Conservation (phyloP, 495 filamentous ascomycete species). For the Podospora didyma region DNA sequence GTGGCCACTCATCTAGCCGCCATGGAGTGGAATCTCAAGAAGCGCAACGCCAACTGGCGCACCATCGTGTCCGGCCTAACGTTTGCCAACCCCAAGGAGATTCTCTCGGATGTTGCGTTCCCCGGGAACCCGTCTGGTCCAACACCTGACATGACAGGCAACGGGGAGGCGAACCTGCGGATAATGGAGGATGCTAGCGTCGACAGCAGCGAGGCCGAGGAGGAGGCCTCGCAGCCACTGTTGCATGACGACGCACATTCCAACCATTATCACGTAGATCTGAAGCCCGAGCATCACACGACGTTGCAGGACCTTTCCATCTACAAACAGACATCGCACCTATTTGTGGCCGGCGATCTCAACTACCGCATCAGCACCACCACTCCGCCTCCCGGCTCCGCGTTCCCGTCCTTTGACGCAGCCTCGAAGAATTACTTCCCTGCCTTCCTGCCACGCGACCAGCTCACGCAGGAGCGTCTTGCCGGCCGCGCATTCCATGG, state of each 20-base stretch:
- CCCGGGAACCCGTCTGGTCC: conserved; percentile 6
- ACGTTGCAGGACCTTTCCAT: conserved; percentile 46
- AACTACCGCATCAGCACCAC: conserved; percentile 81
- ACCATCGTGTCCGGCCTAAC: conserved; percentile 73
- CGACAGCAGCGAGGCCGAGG: conserved; percentile 24
- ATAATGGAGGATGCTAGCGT: not conserved
- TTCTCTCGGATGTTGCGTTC: conserved; percentile 21
- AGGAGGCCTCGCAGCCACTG: conserved; percentile 20
- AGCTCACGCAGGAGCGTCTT: conserved; percentile 65
- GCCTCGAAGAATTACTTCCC: conserved; percentile 42
- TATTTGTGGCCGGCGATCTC: conserved; percentile 86
- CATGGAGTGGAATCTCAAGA: conserved; percentile 66
- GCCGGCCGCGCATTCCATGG: conserved; percentile 69
- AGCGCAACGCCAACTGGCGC: conserved; percentile 81
- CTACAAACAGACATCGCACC: conserved; percentile 68
- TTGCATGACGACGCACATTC: conserved; percentile 5
- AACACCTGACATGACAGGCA: conserved; percentile 18
- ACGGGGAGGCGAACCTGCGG: not conserved
- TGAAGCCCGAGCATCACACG: conserved; percentile 8
- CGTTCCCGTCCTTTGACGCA: conserved; percentile 60
- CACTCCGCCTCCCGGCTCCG: conserved; percentile 48
- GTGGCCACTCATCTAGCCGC: conserved; percentile 86
- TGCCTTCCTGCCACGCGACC: conserved; percentile 65
- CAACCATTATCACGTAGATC: not conserved
- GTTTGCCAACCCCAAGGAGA: conserved; percentile 51